A percentile compares a stretch with the other conserved stretches of the same genome.
phyloP scores from a whole-genome alignment of 2,329 filamentous ascomycete genomes.

The Fusarium equiseti region DNA sequence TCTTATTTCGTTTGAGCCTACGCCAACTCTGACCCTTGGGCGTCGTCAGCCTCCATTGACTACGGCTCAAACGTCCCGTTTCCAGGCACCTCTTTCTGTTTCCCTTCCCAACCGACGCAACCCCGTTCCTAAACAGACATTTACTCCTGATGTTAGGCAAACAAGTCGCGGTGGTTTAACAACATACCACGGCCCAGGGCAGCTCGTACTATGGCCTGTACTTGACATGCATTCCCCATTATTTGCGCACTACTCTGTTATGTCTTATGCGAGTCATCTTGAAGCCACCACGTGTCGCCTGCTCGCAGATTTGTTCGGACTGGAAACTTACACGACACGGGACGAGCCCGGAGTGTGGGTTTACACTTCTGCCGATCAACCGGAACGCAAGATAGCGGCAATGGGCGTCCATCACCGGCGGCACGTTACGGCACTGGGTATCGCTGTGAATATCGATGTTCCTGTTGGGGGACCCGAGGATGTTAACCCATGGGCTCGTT shows the following conservation, averaged over 20 bases:
- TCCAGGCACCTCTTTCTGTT: conserved; percentile 58
- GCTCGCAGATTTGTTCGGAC: conserved; percentile 66
- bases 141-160: conserved; percentile 71
- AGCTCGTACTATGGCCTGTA: conserved; percentile 92
- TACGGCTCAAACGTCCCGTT: conserved; percentile 57
- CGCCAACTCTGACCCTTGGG: conserved; percentile 89
- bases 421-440: conserved; percentile 85
- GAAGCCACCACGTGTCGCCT: conserved; percentile 80
- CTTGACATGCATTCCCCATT: conserved; percentile 76
- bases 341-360: conserved; percentile 91
- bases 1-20: conserved; percentile 84
- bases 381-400: conserved; percentile 83
- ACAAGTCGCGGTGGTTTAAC: conserved; percentile 89
- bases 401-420: conserved; percentile 91
- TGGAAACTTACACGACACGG: conserved; percentile 71
- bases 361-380: conserved; percentile 42
- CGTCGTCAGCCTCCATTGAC: conserved; percentile 76
- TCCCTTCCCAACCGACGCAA: conserved; percentile 29
- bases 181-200: conserved; percentile 95
- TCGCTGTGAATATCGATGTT: conserved; percentile 82
- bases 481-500: conserved; percentile 72
- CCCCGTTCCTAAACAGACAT: conserved; percentile 50
- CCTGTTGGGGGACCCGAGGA: conserved; percentile 58
- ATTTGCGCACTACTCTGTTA: conserved; percentile 73
- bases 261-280: conserved; percentile 81